Evolutionary conservation across 2,329 filamentous ascomycete species (phyloP), one percentile per base, ranked within the genome.

Genomic region (Domatiomyces catenatus): DNA sequence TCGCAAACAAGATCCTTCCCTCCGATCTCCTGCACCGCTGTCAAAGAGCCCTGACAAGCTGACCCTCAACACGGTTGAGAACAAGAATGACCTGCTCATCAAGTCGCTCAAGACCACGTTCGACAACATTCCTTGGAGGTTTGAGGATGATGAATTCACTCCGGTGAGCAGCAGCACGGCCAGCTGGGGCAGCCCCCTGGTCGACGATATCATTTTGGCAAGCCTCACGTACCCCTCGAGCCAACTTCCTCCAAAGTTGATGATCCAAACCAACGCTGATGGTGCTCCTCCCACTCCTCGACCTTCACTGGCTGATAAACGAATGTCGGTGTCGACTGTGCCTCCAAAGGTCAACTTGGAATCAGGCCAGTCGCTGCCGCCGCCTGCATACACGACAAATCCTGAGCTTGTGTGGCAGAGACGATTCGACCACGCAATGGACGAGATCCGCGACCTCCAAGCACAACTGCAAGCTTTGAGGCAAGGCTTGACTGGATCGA

Each of bases 131-230:
- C 56, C 56, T 5, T 59, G 58, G 58, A 49, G 54, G 6, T 56
- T 55, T 28, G 56, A 58, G 8, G 52, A 57, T 18, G 54, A 58
- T 28, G 56, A 56, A n/a, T 56, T 51, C 46, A 58, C 58, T 2
- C 58, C 58, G 1, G 56, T 58, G 2, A 56, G 54, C 44, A 56
- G 54, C 44, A 59, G 56, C 32, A 59, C 57, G 1, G 57, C 57
- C 1, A 58, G 55, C 46, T 58, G 56, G 57, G 57, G 57, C 8
- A 58, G 55, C 44, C 57, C 57, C 2, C 46, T 52, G 47, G 42
- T 52, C 42, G 46, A 49, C 26, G 47, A 52, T 26, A 24, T 47
- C 43, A 20, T 39, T 15, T 39, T 39, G 3, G 32, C 32, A 39
- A 39, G 15, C 5, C 12, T 39, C 32, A 39, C 32, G 10, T 39